A percentile compares a stretch with the other conserved stretches of the same genome.
phyloP scores from a whole-genome alignment of 2,329 filamentous ascomycete genomes.

The Fusarium sulawesiense region DNA sequence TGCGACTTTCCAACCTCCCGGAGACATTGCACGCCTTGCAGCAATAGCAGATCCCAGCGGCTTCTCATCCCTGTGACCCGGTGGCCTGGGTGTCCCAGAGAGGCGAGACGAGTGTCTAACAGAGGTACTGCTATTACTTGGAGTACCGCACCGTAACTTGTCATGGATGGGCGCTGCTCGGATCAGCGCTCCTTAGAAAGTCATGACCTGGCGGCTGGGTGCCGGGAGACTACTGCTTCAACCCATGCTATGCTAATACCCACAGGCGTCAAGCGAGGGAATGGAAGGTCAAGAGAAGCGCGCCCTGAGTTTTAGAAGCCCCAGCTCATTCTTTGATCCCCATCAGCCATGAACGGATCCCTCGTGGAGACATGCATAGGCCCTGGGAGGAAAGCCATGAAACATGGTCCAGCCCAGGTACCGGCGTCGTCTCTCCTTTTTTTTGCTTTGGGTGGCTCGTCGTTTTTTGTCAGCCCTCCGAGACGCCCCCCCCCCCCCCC shows the following conservation, averaged over 20 bases:
- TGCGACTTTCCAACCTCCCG: constrained; percentile 36
- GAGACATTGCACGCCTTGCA: constrained; percentile 35
- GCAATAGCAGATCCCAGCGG: constrained; percentile 35
- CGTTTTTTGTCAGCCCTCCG: constrained; percentile 35
- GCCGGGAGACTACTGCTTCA: constrained; percentile 4
- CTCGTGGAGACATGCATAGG: constrained; percentile 39
- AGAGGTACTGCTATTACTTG: constrained; percentile 6
- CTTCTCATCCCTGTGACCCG: constrained; percentile 37
- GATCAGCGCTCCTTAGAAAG: constrained; percentile 31
- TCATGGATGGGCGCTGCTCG: constrained; percentile 12
- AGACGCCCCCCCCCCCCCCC: constrained; percentile 32
- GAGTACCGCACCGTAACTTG: neutral
- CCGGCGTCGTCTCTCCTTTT: constrained; percentile 30
- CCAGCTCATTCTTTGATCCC: constrained; percentile 29
- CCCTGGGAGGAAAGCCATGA: constrained; percentile 36
- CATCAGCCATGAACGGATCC: constrained; percentile 30
- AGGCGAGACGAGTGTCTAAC: constrained; percentile 15
- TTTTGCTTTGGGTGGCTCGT: constrained; percentile 30
- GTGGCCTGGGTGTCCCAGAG: constrained; percentile 38
- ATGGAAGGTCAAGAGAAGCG: constrained; percentile 34
- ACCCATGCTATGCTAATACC: constrained; percentile 29
- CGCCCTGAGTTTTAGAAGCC: constrained; percentile 33
- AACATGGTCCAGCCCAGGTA: constrained; percentile 42
- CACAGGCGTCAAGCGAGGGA: constrained; percentile 27
- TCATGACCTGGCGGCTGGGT: constrained; percentile 22